Conservation (phyloP, 1,284 basidiomycete species). For the Hypsizygus ulmarius region DNA sequence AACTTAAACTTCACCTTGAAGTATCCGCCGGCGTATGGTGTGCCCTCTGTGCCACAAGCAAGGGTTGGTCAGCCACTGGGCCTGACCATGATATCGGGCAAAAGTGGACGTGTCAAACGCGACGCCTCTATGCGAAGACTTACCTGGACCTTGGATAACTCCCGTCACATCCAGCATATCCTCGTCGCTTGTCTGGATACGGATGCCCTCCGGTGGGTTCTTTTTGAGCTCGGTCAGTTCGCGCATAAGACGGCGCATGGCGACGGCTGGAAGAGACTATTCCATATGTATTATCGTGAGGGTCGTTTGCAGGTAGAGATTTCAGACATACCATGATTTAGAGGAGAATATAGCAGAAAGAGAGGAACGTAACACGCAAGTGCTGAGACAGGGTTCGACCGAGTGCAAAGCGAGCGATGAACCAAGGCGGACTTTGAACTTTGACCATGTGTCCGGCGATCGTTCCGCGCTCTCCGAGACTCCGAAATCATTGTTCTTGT, state of each 20-base stretch:
- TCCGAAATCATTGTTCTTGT: too few relatives aligned
- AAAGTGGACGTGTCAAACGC: conserved; percentile 18
- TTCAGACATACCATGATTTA: too few relatives aligned
- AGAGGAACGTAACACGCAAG: too few relatives aligned
- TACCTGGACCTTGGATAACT: conserved; percentile 78
- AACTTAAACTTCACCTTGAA: conserved; percentile 87
- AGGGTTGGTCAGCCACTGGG: conserved; percentile 28
- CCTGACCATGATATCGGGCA: conserved; percentile 4
- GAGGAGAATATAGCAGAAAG: too few relatives aligned
- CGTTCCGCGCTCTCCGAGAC: too few relatives aligned
- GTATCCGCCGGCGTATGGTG: conserved; percentile 90
- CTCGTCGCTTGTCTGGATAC: conserved; percentile 80
- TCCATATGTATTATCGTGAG: not conserved
- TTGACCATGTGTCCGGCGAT: too few relatives aligned
- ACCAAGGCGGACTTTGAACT: too few relatives aligned
- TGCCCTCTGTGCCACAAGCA: conserved; percentile 58
- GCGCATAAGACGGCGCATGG: conserved; percentile 77
- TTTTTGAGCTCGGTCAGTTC: conserved; percentile 78
- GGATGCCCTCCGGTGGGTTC: conserved; percentile 85
- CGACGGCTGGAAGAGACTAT: conserved; percentile 44
- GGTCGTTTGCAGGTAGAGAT: too few relatives aligned
- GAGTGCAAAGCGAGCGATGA: too few relatives aligned
- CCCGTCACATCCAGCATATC: conserved; percentile 81
- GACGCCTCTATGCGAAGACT: conserved; percentile 26
- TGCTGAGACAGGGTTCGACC: too few relatives aligned